phyloP scores from a whole-genome alignment of 2,329 filamentous ascomycete species.

The Paraconiothyrium brasiliense region DNA sequence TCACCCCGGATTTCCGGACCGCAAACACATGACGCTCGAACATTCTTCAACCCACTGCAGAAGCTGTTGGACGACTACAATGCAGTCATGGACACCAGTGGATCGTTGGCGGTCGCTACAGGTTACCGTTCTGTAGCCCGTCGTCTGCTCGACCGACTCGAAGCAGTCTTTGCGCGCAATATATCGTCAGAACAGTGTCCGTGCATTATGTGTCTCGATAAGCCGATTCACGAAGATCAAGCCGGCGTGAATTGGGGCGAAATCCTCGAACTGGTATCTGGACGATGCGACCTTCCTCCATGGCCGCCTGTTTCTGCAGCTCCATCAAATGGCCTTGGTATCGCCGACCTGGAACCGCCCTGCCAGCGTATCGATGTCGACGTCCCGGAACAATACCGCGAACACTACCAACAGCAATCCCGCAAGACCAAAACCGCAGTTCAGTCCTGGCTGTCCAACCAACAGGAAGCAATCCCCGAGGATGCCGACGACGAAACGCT shows the following conservation, averaged over 20 bases:
- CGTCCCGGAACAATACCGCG: constrained; percentile 90
- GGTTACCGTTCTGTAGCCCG: constrained; percentile 95
- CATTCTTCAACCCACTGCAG: constrained; percentile 83
- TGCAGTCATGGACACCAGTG: constrained; percentile 80
- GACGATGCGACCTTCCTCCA: constrained; percentile 81
- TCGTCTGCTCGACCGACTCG: constrained; percentile 85
- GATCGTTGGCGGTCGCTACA: constrained; percentile 92
- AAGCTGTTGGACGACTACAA: constrained; percentile 87
- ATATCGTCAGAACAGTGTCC: constrained; percentile 85
- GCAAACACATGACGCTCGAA: constrained; percentile 68
- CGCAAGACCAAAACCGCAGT: constrained; percentile 93
- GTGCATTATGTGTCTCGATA: constrained; percentile 81
- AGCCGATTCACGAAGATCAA: constrained; percentile 53
- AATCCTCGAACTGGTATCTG: constrained; percentile 90
- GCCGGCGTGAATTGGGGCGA: constrained; percentile 92
- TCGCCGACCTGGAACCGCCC: constrained; percentile 63
- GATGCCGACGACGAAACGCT: constrained; percentile 95
- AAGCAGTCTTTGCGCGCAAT: constrained; percentile 93
- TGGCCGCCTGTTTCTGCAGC: constrained; percentile 83
- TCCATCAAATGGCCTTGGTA: constrained; percentile 65
- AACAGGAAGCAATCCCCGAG: constrained; percentile 80
- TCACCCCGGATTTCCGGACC: constrained; percentile 60
- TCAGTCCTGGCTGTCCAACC: constrained; percentile 86
- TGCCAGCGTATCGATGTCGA: constrained; percentile 90
- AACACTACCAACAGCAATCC: constrained; percentile 90